Conservation (phyloP, 192 early-diverging fungal species). For the Backusella morwellensis region DNA sequence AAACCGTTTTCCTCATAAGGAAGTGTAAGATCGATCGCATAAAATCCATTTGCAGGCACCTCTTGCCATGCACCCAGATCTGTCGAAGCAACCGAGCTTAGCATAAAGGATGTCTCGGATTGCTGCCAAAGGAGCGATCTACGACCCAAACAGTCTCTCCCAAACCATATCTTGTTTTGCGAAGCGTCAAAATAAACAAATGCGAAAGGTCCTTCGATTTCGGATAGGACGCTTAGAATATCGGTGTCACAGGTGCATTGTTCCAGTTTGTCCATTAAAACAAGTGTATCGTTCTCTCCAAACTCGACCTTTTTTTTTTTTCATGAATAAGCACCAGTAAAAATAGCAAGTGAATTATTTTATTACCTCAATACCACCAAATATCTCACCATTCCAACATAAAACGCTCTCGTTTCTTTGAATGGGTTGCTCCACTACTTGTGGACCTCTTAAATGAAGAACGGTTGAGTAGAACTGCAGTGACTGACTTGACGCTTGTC, state of each 20-base stretch:
- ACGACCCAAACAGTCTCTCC: constrained; percentile 84
- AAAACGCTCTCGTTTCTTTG: constrained; percentile 43
- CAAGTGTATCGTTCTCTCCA: constrained; percentile 58
- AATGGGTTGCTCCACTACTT: constrained; percentile 54
- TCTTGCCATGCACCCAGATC: constrained; percentile 54
- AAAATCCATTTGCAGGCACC: constrained; percentile 76
- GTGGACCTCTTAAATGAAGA: constrained; percentile 67
- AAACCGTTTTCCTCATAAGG: constrained; percentile 8
- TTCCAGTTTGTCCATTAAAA: constrained; percentile 21
- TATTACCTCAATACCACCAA: constrained; percentile 64
- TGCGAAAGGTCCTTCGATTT: constrained; percentile 80
- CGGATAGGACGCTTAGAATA: constrained; percentile 44
- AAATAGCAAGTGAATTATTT: not conserved
- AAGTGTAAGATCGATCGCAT: constrained; percentile 57
- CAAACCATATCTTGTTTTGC: constrained; percentile 67
- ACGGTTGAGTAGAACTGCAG: constrained; percentile 56
- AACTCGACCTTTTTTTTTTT: constrained; percentile 20
- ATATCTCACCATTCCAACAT: constrained; percentile 92
- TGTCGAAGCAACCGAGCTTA: constrained; percentile 45
- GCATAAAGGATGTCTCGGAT: constrained; percentile 29
- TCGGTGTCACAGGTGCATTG: constrained; percentile 19
- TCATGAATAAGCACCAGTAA: not conserved
- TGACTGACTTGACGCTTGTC: not conserved
- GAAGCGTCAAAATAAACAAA: constrained; percentile 60
- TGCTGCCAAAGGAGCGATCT: constrained; percentile 72